These are phyloP conservation scores for Herpetospermum pedunculosum DNA, from an alignment of 306 rosid genomes.

Conservation along the genomic window DNA sequence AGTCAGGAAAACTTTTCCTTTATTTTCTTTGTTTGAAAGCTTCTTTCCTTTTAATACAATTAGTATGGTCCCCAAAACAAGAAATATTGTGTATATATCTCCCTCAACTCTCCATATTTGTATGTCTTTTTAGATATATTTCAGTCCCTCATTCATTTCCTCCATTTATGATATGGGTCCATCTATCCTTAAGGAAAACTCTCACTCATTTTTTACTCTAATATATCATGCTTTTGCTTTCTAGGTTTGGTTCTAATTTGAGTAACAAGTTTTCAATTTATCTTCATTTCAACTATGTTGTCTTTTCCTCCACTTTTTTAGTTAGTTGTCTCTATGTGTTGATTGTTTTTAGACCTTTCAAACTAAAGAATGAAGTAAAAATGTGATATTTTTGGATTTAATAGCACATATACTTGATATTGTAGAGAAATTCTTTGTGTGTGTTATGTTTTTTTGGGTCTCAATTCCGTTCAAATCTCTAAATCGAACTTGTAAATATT, in stretches of 20 bases:
- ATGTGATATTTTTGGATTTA: no score
- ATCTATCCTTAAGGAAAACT: neutral
- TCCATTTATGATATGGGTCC: slow-evolving; percentile 6
- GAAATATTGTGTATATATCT: neutral
- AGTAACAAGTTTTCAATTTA: no score
- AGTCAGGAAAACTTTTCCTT: neutral
- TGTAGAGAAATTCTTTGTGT: no score
- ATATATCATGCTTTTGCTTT: no score
- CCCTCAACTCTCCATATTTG: neutral
- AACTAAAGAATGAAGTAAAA: neutral
- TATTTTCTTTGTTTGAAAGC: neutral
- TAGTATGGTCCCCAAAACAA: slow-evolving; percentile 1
- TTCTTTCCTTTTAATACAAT: neutral
- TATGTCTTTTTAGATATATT: neutral
- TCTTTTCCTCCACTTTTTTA: neutral
- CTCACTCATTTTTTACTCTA: no score
- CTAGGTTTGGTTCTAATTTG: no score
- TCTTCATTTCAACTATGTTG: neutral
- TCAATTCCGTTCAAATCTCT: no score
- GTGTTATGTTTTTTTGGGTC: no score
- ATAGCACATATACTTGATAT: no score
- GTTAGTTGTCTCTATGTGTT: no score
- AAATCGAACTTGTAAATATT: no score
- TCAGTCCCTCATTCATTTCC: slow-evolving; percentile 5
- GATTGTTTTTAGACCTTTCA: neutral